Evolutionary conservation across 2,329 filamentous ascomycete species (phyloP), one percentile per base, ranked within the genome.

Genomic region (Zopfia rhizophila): DNA sequence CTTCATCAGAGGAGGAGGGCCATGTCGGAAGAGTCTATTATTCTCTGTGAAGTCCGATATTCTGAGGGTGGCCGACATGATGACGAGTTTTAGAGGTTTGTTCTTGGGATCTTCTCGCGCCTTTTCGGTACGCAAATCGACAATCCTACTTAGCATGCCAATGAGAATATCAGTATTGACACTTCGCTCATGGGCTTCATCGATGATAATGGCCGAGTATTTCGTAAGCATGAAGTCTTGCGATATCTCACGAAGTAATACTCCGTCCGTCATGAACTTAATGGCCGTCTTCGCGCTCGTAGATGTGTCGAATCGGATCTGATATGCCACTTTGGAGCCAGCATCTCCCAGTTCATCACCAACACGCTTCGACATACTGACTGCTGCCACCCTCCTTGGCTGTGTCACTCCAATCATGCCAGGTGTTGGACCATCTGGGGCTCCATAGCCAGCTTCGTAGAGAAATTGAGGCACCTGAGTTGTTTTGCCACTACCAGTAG

Each of bases 251-350:
- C 94, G 87, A 7, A 99, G 81, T 48, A 99, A 78, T 19, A 99
- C 91, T 81, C 94, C 94, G 71, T 99, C 94, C 0, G 94, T 99
- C 92, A 99, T 97, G 75, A 97, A 99, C 70, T 99, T 99, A 69
- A 99, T 84, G 5, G 90, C 89, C 0, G 94, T 99, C 39, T 91
- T 87, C 19, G 85, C 78, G 36, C 86, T 84, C 2, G 89, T 86
- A 0, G 87, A 93, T 37, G 88, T 91, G 66, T 99, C 94, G 56
- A 97, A 99, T 17, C 95, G 88, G 60, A 99, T 97, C 69, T 72
- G 94, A 69, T 97, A 95, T 4, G 90, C 90, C 5, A 99, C 92
- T 35, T 83, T 82, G 18, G 87, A 79, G n/a, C 85, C 86, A 60
- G 87, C 84, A 33, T 89, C 80, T 1, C 91, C 91, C 29, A 99